Evolutionary conservation across 225 moss, liverwort and hornwort species (phyloP).

Genomic region (Marchantia polymorpha): DNA sequence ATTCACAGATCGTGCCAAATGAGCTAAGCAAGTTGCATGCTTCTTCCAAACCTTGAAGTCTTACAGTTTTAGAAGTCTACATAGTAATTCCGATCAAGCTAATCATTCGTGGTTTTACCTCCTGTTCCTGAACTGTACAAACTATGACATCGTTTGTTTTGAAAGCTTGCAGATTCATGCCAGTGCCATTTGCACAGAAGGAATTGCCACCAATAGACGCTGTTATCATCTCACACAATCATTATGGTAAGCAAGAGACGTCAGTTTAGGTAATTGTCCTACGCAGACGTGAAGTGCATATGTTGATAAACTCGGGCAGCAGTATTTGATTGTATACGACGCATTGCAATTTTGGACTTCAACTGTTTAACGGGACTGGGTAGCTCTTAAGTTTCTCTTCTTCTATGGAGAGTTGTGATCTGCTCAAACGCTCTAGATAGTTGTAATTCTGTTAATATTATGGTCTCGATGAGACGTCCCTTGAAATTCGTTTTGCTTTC

Average conservation of each 20-base stretch:
- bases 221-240: slow-evolving; percentile 54
- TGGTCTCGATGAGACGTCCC: neutral
- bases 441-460: neutral
- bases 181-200: slow-evolving; percentile 45
- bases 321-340: no score
- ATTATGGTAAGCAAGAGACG: slow-evolving; percentile 37
- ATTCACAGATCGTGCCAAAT: no score
- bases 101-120: neutral
- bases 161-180: slow-evolving; percentile 35
- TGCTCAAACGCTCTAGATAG: neutral
- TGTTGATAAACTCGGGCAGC: no score
- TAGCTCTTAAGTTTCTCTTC: neutral
- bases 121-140: neutral
- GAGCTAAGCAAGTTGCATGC: neutral
- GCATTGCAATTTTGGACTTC: no score
- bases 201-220: slow-evolving; percentile 48
- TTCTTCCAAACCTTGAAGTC: neutral
- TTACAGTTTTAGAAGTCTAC: neutral
- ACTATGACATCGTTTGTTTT: neutral
- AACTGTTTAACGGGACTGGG: neutral
- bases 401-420: neutral
- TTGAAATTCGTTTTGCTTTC: neutral
- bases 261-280: neutral
- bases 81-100: neutral
- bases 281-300: neutral